Percentiles rank a stretch among this genome's conserved stretches.
Conservation (phyloP, 2,329 filamentous ascomycete species). For the Penicillium sp. region DNA sequence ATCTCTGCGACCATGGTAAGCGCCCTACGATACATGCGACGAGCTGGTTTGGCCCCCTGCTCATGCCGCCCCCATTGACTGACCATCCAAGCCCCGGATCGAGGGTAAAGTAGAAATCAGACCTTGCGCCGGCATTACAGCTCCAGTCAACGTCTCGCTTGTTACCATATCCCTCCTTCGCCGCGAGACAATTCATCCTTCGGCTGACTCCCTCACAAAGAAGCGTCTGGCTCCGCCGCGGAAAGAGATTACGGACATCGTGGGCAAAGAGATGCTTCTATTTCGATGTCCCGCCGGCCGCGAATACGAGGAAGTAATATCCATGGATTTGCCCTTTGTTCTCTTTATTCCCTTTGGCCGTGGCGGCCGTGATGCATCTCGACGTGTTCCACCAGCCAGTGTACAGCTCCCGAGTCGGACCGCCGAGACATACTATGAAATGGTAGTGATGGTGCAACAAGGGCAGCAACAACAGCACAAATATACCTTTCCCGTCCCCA, state of each 20-base stretch:
- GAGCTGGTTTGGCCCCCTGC: not conserved
- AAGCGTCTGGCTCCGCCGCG: slow-evolving; percentile 86
- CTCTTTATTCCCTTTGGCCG: slow-evolving; percentile 95
- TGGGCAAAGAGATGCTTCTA: slow-evolving; percentile 91
- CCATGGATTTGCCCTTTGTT: slow-evolving; percentile 96
- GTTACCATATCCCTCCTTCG: slow-evolving; percentile 92
- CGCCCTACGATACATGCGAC: slow-evolving; percentile 27
- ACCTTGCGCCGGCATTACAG: slow-evolving; percentile 78
- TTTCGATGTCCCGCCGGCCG: slow-evolving; percentile 82
- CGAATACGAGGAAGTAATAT: slow-evolving; percentile 83
- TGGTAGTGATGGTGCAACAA: slow-evolving; percentile 94
- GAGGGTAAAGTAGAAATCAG: slow-evolving; percentile 97
- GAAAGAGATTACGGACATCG: slow-evolving; percentile 86
- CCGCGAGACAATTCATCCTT: slow-evolving; percentile 93
- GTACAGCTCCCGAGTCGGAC: slow-evolving; percentile 86
- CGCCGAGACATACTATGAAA: slow-evolving; percentile 95
- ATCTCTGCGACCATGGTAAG: slow-evolving; percentile 95
- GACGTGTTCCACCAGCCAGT: slow-evolving; percentile 87
- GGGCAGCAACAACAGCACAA: slow-evolving; percentile 83
- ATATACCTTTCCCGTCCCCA: slow-evolving; percentile 84
- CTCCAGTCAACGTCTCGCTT: slow-evolving; percentile 85
- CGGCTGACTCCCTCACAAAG: slow-evolving; percentile 90
- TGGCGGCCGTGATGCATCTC: slow-evolving; percentile 83
- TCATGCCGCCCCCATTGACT: slow-evolving; percentile 11
- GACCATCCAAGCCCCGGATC: slow-evolving; percentile 72